phyloP scores from a whole-genome alignment of 805 yeast species.

The Diddensiella santjacobensis region DNA sequence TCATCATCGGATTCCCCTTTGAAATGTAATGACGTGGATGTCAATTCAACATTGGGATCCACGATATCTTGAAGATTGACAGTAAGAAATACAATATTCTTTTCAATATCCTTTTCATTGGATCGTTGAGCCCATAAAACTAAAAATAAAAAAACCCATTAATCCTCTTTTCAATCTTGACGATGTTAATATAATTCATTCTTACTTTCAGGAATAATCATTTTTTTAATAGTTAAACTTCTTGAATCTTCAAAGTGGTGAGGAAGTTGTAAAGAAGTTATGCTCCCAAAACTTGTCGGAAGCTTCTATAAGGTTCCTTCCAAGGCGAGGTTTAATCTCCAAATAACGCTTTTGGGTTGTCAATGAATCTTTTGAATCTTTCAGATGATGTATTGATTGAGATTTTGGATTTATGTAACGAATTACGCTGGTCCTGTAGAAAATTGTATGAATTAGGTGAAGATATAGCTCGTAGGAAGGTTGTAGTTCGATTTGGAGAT shows the following conservation, averaged over 20 bases:
- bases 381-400: conserved; percentile 2
- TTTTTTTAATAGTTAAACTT: too few relatives aligned
- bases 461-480: not conserved
- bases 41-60: conserved; percentile 58
- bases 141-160: too few relatives aligned
- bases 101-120: conserved; percentile 60
- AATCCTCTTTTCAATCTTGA: not conserved
- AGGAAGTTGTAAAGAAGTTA: too few relatives aligned
- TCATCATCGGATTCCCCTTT: conserved; percentile 46
- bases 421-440: not conserved
- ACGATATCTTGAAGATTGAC: conserved; percentile 68
- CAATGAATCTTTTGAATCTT: not conserved
- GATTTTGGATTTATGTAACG: not conserved
- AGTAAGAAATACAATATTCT: conserved; percentile 73
- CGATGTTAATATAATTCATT: too few relatives aligned
- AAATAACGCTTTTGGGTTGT: too few relatives aligned
- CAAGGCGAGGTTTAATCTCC: too few relatives aligned
- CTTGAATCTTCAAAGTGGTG: too few relatives aligned
- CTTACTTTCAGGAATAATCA: not conserved
- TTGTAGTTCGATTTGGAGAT: not conserved
- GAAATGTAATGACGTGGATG: conserved; percentile 51
- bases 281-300: too few relatives aligned
- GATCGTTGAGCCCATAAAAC: conserved; percentile 95
- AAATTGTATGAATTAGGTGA: not conserved
- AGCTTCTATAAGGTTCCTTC: too few relatives aligned